phyloP scores from a whole-genome alignment of 768 basidiomycete species.

The Crassisporium funariophilum region DNA sequence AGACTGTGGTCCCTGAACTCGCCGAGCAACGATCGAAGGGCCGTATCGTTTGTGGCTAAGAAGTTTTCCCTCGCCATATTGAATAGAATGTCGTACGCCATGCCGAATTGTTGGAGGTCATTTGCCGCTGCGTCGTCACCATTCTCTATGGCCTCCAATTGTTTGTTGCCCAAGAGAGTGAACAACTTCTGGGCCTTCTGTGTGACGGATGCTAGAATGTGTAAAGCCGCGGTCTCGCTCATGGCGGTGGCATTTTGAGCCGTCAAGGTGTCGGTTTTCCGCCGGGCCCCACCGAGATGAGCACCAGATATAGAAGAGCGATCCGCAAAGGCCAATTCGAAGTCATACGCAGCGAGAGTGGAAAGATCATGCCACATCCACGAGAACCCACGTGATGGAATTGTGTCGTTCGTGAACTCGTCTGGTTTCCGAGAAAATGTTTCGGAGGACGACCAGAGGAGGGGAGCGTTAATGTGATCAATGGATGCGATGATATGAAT shows the following conservation, averaged over 20 bases:
- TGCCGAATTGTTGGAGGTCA: slow-evolving; percentile 56
- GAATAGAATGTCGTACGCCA: slow-evolving; percentile 71
- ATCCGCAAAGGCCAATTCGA: slow-evolving; percentile 70
- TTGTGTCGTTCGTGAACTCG: slow-evolving; percentile 10
- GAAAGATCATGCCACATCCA: slow-evolving; percentile 93
- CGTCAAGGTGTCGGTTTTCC: slow-evolving; percentile 31
- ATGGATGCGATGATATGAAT: slow-evolving; percentile 86
- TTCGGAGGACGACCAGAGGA: slow-evolving; percentile 82
- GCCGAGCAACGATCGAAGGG: slow-evolving; percentile 76
- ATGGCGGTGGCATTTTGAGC: slow-evolving; percentile 46
- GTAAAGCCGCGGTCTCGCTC: slow-evolving; percentile 76
- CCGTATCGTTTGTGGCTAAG: slow-evolving; percentile 85
- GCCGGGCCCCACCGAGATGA: slow-evolving; percentile 40
- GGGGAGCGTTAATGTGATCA: slow-evolving; percentile 83
- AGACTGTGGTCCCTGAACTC: slow-evolving; percentile 93
- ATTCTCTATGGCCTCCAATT: slow-evolving; percentile 63
- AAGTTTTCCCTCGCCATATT: slow-evolving; percentile 78
- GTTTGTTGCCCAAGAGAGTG: slow-evolving; percentile 63
- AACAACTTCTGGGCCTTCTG: slow-evolving; percentile 87
- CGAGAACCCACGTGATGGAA: slow-evolving; percentile 52
- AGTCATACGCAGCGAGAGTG: slow-evolving; percentile 80
- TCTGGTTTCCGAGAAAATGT: slow-evolving; percentile 52
- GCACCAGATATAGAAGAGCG: slow-evolving; percentile 63
- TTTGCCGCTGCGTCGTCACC: slow-evolving; percentile 30
- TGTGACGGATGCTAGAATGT: slow-evolving; percentile 86